Base-by-base conservation (phyloP, 129 eudicot genomes). In the Centella asiatica region DNA sequence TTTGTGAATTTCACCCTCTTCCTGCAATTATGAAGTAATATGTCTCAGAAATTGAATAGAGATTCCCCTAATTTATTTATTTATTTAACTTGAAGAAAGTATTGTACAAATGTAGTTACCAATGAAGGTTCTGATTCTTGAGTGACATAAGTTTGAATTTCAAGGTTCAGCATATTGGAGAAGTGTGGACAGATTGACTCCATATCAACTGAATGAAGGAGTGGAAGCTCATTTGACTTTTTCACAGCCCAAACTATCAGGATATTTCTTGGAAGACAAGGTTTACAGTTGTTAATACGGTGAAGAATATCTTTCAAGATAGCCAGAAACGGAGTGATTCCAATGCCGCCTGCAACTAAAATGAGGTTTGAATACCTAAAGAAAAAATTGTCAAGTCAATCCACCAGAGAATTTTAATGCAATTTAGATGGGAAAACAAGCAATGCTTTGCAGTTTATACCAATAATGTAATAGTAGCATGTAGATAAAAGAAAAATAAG, bases 321-420 rank as follows among this genome's bases (percentile, higher is more conserved):
- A 62, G 98, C 98, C 36, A 90, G 69, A 55, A 86, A 87, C 11
- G 98, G 98, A 45, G 98, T 79, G 67, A 90, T 84, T 27, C 98
- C 98, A 53, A 90, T 90, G 57, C 98, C 98, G 18, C 98, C 98
- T 1, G 98, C 98, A 23, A 90, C 95, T 72, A 90, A 50, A 44
- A 90, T 70, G 64, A 90, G 94, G 77, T 90, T 79, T 72, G 87
- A 83, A 46, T 90, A 90, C 87, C 98, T 58, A 58, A n/a, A 65
- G 22, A 15, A 70, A 39, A 59, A 63, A 56, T 17, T 44, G 24
- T 39, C 50, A 31, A 36, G 14, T 62, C 56, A 56, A 13, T 51
- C 20, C 46, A 44, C 62, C 11, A 57, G 49, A 34, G 6, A 60
- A 46, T 11, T 29, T 32, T 46, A 26, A 32, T 48, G n/a, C 7